Evolutionary conservation across 345 rosid genomes (phyloP), one percentile per base, ranked within the genome.

Genomic region (Toxicodendron radicans): DNA sequence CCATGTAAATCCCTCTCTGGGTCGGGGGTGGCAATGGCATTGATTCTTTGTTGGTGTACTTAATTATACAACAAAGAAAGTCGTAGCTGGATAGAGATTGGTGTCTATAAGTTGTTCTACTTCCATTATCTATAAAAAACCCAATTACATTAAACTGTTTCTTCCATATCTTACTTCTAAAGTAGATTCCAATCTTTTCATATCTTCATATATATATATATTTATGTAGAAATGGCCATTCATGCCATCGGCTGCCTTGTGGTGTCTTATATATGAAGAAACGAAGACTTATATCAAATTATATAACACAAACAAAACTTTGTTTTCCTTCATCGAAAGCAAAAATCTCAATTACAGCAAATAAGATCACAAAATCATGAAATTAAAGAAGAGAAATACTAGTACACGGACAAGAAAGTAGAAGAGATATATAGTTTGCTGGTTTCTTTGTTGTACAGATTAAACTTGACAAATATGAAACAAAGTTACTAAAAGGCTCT

Each of bases 181-280:
- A 61, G 75, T 60, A 30, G 58, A 71, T 71, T 57, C 66, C 13
- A 18, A 18, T 71, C 66, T 59, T 38, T 60, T 18, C 48, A 10
- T 59, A 59, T 59, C 32, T 71, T 71, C n/a, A n/a, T n/a, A n/a
- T n/a, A n/a, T n/a, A 27, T 11, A 18, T 41, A 16, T 17, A 57
- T 59, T 48, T 60, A 59, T 48, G 30, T 24, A 45, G 8, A 11
- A 46, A 27, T 17, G 66, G 46, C 27, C 20, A 18, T 45, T 58
- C 21, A 48, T 58, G 32, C 5, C 49, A 7, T 38, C 62, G 33
- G 23, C 23, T 18, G 4, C 4, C 61, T 32, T 18, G 60, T 32
- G 30, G 21, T 52, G 10, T 18, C 17, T 8, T 67, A 30, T 17
- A 13, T 52, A 4, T n/a, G n/a, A n/a, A n/a, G n/a, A n/a, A n/a